Conservation (phyloP, 169 alveolate genomes). For the Perkinsus chesapeaki region DNA sequence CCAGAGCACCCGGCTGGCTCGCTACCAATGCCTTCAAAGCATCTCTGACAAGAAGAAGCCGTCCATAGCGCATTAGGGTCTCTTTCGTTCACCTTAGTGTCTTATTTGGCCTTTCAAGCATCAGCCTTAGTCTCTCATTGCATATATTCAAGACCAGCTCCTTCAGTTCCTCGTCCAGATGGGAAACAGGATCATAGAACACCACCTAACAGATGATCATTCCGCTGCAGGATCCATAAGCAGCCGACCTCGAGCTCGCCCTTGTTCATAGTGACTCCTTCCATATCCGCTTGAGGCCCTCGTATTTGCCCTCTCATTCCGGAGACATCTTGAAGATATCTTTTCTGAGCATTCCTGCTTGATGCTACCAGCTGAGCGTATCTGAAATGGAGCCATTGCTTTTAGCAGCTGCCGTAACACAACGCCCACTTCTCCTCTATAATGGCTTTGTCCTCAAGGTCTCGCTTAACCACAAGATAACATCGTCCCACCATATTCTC, state of each 20-base stretch:
- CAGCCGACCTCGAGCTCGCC: not conserved
- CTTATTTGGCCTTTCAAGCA: not conserved
- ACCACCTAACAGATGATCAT: too few species aligned
- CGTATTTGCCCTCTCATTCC: not conserved
- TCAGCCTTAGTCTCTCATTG: not conserved
- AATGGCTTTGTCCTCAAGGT: not conserved
- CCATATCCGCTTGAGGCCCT: not conserved
- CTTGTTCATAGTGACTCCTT: not conserved
- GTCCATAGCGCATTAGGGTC: not conserved
- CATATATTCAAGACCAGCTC: not conserved
- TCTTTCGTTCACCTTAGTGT: not conserved
- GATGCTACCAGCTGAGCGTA: not conserved
- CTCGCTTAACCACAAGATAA: not conserved
- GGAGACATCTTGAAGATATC: not conserved
- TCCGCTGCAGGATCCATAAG: not conserved
- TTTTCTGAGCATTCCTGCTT: not conserved
- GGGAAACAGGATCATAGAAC: not conserved
- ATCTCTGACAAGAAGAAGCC: not conserved
- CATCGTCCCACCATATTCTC: not conserved
- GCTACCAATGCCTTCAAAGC: not conserved
- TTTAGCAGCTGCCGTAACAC: too few species aligned
- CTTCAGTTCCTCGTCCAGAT: not conserved
- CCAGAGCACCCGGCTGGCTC: not conserved
- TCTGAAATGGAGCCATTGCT: not conserved
- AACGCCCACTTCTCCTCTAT: not conserved